Evolutionary conservation across 2,329 filamentous ascomycete genomes (phyloP).

Genomic region (Fusarium vanettenii): DNA sequence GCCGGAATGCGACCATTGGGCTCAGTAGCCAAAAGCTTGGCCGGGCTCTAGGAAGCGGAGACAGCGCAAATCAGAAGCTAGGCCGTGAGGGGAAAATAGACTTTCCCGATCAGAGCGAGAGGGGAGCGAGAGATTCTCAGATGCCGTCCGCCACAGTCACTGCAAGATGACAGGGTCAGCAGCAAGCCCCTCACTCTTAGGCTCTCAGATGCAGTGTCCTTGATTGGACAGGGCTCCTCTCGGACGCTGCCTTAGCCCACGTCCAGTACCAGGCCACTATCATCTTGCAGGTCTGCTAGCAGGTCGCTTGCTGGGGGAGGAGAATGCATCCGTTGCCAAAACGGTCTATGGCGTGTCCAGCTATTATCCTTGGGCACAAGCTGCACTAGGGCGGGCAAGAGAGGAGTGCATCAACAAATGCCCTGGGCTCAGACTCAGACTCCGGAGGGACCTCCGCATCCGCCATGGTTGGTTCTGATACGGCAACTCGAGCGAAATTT

Average conservation of each 20-base stretch:
- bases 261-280: constrained; percentile 9
- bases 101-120: constrained; percentile 37
- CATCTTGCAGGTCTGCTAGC: constrained; percentile 3
- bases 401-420: background rate
- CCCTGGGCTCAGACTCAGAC: constrained; percentile 5
- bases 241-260: constrained; percentile 14
- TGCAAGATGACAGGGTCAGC: constrained; percentile 19
- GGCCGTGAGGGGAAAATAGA: constrained; percentile 41
- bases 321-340: constrained; percentile 1
- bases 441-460: background rate
- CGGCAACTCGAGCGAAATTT: background rate
- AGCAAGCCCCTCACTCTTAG: constrained; percentile 23
- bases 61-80: constrained; percentile 18
- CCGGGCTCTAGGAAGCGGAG: constrained; percentile 19
- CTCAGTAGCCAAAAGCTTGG: constrained; percentile 20
- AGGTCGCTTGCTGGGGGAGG: background rate
- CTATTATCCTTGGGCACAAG: background rate
- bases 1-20: constrained; percentile 8
- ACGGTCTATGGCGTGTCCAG: constrained; percentile 1
- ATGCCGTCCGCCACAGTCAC: constrained; percentile 20
- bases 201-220: constrained; percentile 1
- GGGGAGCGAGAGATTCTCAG: constrained; percentile 24
- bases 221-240: constrained; percentile 22
- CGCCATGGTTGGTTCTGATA: background rate
- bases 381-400: background rate